phyloP scores from a whole-genome alignment of 768 basidiomycete genomes.

The Rhizopogon salebrosus region DNA sequence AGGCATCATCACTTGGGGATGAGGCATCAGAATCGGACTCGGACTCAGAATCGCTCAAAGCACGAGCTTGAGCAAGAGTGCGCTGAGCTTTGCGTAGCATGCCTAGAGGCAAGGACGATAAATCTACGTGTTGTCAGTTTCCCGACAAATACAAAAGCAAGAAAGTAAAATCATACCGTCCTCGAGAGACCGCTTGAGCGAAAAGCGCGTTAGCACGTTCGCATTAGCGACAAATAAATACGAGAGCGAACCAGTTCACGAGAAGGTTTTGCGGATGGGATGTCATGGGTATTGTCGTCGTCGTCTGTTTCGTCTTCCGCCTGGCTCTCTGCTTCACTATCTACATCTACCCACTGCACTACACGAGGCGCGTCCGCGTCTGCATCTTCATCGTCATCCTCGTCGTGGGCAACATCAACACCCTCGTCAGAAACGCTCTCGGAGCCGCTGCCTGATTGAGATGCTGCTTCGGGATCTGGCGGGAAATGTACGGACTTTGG shows the following conservation, averaged over 20 bases:
- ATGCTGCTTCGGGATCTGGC: slow-evolving; percentile 4
- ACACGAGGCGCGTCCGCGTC: slow-evolving; percentile 52
- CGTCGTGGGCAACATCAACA: slow-evolving; percentile 9
- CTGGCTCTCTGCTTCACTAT: slow-evolving; percentile 5
- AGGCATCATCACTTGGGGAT: slow-evolving; percentile 12
- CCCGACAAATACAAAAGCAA: neutral
- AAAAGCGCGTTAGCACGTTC: neutral
- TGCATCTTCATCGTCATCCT: slow-evolving; percentile 25
- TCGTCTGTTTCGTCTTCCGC: slow-evolving; percentile 9
- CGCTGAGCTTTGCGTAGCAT: slow-evolving; percentile 61
- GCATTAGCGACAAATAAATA: neutral
- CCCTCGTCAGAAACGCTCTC: neutral
- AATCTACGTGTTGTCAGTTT: slow-evolving; percentile 34
- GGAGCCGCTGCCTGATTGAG: neutral
- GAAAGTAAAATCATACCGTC: slow-evolving; percentile 13
- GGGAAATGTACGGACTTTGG: slow-evolving; percentile 14
- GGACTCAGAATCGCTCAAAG: slow-evolving; percentile 34
- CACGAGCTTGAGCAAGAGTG: slow-evolving; percentile 39
- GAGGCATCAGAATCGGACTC: slow-evolving; percentile 26
- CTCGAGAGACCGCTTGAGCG: slow-evolving; percentile 22
- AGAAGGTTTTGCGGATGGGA: slow-evolving; percentile 7
- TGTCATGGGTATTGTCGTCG: slow-evolving; percentile 8
- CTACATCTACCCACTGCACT: slow-evolving; percentile 49
- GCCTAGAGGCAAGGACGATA: slow-evolving; percentile 59
- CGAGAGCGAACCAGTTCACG: slow-evolving; percentile 11